These are phyloP conservation scores for Geranium brycei DNA, from an alignment of 345 rosid genomes.

Conservation along the genomic window DNA sequence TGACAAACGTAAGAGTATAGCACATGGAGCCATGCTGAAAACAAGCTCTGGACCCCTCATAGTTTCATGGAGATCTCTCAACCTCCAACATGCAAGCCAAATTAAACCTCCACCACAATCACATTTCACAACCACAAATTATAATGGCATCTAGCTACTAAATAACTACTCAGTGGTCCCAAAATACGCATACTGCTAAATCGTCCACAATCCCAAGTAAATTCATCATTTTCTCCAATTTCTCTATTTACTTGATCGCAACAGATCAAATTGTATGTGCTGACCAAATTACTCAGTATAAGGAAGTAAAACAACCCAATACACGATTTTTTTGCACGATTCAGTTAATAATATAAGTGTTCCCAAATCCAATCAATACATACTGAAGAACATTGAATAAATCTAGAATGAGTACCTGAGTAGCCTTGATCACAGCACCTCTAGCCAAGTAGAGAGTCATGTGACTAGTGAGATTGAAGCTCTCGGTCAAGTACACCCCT, in stretches of 20 bases:
- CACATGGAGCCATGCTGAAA: neutral
- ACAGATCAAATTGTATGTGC: neutral
- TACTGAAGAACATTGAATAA: neutral
- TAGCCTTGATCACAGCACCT: conserved; percentile 37
- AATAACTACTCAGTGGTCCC: neutral
- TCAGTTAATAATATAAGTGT: no score
- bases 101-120: neutral
- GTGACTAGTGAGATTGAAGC: conserved; percentile 38
- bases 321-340: no score
- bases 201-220: neutral
- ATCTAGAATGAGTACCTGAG: conserved; percentile 16
- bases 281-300: neutral
- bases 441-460: conserved; percentile 39
- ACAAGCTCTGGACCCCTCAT: neutral
- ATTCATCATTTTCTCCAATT: neutral
- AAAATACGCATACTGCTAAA: neutral
- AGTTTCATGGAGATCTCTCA: neutral
- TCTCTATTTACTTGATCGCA: neutral
- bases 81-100: no score
- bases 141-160: neutral
- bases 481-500: conserved; percentile 43
- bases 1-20: neutral
- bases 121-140: no score
- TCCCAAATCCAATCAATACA: no score
- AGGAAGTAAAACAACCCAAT: neutral